Conservation (phyloP, 345 rosid species). For the Excoecaria agallocha region DNA sequence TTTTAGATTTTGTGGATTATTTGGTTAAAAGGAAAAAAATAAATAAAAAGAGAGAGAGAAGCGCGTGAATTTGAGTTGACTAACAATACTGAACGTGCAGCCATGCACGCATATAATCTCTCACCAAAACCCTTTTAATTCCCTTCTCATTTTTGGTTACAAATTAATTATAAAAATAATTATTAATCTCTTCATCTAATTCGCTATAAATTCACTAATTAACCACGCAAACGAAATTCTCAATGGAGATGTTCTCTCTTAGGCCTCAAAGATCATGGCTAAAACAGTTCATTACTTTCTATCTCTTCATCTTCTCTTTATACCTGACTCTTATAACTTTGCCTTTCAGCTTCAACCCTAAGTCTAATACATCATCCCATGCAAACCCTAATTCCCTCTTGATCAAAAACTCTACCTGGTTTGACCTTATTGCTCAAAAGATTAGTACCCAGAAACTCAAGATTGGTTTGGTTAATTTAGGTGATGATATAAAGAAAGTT, state of each 20-base stretch:
- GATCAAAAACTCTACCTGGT: conserved; percentile 33
- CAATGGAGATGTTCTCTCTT: conserved; percentile 36
- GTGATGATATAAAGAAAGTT: conserved; percentile 4
- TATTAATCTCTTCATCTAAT: neutral
- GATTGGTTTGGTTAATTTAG: conserved; percentile 59
- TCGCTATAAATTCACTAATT: conserved; percentile 12
- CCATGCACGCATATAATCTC: neutral
- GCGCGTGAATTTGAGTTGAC: neutral
- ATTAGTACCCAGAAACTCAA: conserved; percentile 31
- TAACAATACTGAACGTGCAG: neutral
- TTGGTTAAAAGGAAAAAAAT: too few relatives aligned
- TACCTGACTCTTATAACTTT: conserved; percentile 33
- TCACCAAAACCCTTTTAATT: neutral
- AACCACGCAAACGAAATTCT: neutral
- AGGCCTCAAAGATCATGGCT: conserved; percentile 32
- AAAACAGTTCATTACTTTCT: conserved; percentile 32
- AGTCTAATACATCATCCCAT: too few relatives aligned
- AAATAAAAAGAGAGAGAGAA: neutral
- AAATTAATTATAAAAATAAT: neutral
- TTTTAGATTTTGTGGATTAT: too few relatives aligned
- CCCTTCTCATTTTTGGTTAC: neutral
- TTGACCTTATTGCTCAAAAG: conserved; percentile 33
- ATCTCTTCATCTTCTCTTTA: conserved; percentile 43
- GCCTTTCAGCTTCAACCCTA: conserved; percentile 24
- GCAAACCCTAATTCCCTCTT: too few relatives aligned